Percentiles rank a stretch among this genome's conserved stretches.
Evolutionary conservation across 2,329 filamentous ascomycete species (phyloP).

Genomic region (Colletotrichum karsti): DNA sequence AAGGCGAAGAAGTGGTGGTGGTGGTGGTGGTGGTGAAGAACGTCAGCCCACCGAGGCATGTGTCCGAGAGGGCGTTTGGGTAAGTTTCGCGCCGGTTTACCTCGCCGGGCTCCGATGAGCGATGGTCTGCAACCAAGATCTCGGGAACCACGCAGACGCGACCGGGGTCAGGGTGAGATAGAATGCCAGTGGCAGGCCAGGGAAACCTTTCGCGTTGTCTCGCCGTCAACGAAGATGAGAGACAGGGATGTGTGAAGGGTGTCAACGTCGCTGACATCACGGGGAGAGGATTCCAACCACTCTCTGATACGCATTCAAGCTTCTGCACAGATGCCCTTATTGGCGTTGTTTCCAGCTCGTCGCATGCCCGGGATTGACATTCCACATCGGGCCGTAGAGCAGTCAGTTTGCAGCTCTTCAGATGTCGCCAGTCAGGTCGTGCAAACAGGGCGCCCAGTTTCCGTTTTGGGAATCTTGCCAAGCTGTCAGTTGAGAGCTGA

Average conservation of each 20-base stretch:
- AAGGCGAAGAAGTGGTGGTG: neutral
- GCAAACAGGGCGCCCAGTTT: neutral
- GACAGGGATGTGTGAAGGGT: neutral
- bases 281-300: slow-evolving; percentile 2
- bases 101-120: neutral
- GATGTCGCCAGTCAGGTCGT: neutral
- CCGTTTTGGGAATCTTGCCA: neutral
- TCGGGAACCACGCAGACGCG: neutral
- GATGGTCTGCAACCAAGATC: neutral
- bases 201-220: neutral
- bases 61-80: neutral
- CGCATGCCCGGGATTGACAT: neutral
- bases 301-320: neutral
- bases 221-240: neutral
- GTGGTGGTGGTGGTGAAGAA: neutral
- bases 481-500: neutral
- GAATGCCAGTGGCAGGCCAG: slow-evolving; percentile 20
- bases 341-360: neutral
- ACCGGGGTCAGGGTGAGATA: neutral
- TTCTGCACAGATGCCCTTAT: too few relatives aligned
- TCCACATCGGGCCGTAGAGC: neutral
- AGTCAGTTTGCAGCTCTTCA: neutral
- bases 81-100: neutral
- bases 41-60: neutral
- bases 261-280: slow-evolving; percentile 13